Base-by-base conservation (phyloP, 257 asterid species). In the Voacanga thouarsii region DNA sequence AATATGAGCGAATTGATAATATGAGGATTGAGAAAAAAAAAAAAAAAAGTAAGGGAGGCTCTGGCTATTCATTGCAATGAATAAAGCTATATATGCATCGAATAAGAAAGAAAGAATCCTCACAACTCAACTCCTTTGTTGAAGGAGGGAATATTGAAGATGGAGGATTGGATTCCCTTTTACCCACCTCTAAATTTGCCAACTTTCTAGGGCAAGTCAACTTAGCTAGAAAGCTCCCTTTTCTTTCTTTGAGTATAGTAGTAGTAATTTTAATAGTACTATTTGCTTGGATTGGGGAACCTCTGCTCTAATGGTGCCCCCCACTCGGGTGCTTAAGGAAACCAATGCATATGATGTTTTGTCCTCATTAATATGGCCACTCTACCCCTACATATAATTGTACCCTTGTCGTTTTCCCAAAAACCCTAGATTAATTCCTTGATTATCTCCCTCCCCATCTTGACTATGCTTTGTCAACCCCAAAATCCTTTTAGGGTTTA, bases 141-240 rank as follows among this genome's bases (percentile, higher is more conserved):
- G 85, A 82, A 81, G 86, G 83, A 70, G 59, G 53, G 69, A 18
- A 8, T 16, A 45, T 64, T 9, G 47, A 18, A 8, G 51, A 68
- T 8, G 11, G 59, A 57, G 84, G 88, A 84, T 91, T 82, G 85
- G 96, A 89, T 90, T 86, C 97, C 89, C 89, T 90, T 89, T 86
- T 76, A 53, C 75, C 37, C 70, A 81, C 79, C 87, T 84, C 85
- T 77, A 88, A 90, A 84, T 83, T 86, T 75, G 90, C 78, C 87
- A 87, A 84, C 98, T 91, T 91, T 89, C 75, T 89, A 53, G 91
- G 88, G 86, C 77, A 92, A 91, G 97, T 92, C 97, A 94, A 90
- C 98, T 37, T 66, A 66, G 69, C 71, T 85, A 82, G 85, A 92
- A 90, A 92, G 92, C 86, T 72, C 65, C 65, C 84, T 71, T 86